These are phyloP conservation scores for Venturia effusa DNA, from an alignment of 2,329 filamentous ascomycete genomes.

Conservation along the genomic window DNA sequence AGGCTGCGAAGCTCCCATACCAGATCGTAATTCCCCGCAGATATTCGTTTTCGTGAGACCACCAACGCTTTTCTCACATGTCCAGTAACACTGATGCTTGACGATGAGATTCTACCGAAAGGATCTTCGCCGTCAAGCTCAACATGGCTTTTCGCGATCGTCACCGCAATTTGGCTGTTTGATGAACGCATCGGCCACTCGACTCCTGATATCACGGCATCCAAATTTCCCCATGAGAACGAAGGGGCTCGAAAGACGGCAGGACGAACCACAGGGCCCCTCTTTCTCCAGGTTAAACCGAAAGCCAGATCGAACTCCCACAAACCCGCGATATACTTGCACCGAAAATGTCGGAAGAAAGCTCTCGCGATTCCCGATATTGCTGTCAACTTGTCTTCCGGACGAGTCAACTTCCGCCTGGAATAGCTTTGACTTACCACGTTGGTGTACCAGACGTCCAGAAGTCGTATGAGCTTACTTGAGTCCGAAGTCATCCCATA, in stretches of 20 bases:
- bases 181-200: constrained; percentile 10
- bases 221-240: constrained; percentile 11
- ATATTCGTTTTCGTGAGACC: constrained; percentile 5
- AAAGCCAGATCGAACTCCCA: constrained; percentile 8
- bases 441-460: constrained; percentile 12
- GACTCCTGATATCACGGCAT: neutral
- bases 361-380: constrained; percentile 11
- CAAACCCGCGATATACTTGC: constrained; percentile 10
- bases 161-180: neutral
- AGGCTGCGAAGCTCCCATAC: constrained; percentile 9
- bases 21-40: constrained; percentile 5
- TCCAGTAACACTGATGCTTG: constrained; percentile 3
- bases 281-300: constrained; percentile 9
- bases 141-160: constrained; percentile 7
- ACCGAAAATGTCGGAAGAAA: constrained; percentile 10
- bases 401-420: constrained; percentile 8
- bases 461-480: neutral
- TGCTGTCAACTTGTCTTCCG: constrained; percentile 11
- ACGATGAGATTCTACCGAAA: constrained; percentile 7
- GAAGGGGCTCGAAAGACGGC: constrained; percentile 7
- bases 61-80: constrained; percentile 4
- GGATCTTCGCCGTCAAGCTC: constrained; percentile 7
- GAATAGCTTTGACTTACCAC: constrained; percentile 12
- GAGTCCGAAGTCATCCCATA: constrained; percentile 6
- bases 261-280: constrained; percentile 4